Evolutionary conservation across 108 stramenopile genomes (phyloP).

Genomic region (Epithemia pelagica): DNA sequence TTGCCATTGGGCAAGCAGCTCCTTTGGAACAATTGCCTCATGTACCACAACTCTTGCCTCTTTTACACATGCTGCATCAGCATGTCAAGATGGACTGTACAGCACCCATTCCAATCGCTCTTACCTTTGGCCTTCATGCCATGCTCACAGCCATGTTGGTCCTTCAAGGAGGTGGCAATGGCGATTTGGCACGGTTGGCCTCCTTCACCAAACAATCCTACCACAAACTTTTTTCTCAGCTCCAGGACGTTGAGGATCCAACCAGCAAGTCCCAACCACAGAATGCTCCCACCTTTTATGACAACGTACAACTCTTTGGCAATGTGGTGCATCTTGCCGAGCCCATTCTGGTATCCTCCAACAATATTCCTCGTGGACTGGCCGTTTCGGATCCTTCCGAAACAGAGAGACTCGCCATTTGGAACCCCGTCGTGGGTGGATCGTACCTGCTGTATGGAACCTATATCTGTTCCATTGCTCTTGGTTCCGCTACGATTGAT

Average conservation of each 20-base stretch:
- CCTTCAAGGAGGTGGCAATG: slow-evolving; percentile 9
- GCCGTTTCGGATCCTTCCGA: not conserved
- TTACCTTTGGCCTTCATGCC: slow-evolving; percentile 13
- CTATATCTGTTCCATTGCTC: slow-evolving; percentile 1
- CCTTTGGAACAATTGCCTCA: not conserved
- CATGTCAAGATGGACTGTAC: not conserved
- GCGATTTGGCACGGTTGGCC: not conserved
- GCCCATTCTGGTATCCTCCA: too few species aligned
- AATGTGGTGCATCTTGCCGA: not conserved
- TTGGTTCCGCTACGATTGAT: slow-evolving; percentile 6
- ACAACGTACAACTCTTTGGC: not conserved
- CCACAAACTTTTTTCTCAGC: slow-evolving; percentile 4
- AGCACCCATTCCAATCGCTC: slow-evolving; percentile 4
- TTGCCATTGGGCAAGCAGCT: not conserved
- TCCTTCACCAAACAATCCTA: slow-evolving; percentile 1
- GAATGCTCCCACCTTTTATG: not conserved
- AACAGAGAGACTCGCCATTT: not conserved
- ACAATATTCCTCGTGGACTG: too few species aligned
- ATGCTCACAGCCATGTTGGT: slow-evolving; percentile 11
- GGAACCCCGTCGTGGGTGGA: slow-evolving; percentile 10
- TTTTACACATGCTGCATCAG: not conserved
- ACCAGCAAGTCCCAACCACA: not conserved
- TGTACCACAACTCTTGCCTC: not conserved
- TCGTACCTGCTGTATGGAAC: not conserved
- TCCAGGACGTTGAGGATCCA: not conserved